phyloP scores from a whole-genome alignment of 2,329 filamentous ascomycete species.

The Clarireedia homoeocarpa region DNA sequence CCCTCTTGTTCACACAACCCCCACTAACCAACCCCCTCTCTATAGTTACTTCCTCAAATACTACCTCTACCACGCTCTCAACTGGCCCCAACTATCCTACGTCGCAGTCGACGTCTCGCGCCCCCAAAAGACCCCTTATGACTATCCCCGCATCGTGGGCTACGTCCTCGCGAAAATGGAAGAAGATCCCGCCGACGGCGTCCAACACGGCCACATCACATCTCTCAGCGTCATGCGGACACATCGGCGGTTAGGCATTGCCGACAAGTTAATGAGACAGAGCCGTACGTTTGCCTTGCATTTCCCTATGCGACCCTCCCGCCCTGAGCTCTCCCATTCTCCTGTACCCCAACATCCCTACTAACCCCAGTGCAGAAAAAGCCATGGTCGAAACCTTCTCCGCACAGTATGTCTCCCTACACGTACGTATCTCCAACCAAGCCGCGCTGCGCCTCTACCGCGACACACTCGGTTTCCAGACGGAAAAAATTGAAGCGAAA shows the following conservation, averaged over 20 bases:
- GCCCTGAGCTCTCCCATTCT: neutral
- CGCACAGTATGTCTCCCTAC: slow-evolving; percentile 87
- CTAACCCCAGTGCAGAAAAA: slow-evolving; percentile 49
- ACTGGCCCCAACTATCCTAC: slow-evolving; percentile 95
- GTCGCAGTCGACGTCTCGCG: slow-evolving; percentile 89
- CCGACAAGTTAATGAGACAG: slow-evolving; percentile 96
- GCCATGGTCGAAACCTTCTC: slow-evolving; percentile 95
- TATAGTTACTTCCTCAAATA: slow-evolving; percentile 92
- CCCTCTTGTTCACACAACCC: neutral
- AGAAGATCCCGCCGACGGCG: slow-evolving; percentile 85
- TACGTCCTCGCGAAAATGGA: slow-evolving; percentile 99
- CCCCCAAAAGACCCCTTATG: slow-evolving; percentile 67
- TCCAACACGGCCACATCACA: slow-evolving; percentile 94
- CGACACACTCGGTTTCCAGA: slow-evolving; percentile 81
- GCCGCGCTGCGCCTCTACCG: slow-evolving; percentile 90
- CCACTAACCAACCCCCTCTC: neutral
- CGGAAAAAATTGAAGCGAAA: slow-evolving; percentile 77
- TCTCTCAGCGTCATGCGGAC: slow-evolving; percentile 94
- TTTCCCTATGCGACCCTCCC: neutral
- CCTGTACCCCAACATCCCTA: neutral
- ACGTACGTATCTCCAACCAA: slow-evolving; percentile 89
- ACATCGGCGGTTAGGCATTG: slow-evolving; percentile 81
- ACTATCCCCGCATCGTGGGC: slow-evolving; percentile 95
- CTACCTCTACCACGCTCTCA: slow-evolving; percentile 97
- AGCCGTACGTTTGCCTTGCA: slow-evolving; percentile 56